phyloP scores from a whole-genome alignment of 164 flowering plant genomes.

The Kalanchoe fedtschenkoi region DNA sequence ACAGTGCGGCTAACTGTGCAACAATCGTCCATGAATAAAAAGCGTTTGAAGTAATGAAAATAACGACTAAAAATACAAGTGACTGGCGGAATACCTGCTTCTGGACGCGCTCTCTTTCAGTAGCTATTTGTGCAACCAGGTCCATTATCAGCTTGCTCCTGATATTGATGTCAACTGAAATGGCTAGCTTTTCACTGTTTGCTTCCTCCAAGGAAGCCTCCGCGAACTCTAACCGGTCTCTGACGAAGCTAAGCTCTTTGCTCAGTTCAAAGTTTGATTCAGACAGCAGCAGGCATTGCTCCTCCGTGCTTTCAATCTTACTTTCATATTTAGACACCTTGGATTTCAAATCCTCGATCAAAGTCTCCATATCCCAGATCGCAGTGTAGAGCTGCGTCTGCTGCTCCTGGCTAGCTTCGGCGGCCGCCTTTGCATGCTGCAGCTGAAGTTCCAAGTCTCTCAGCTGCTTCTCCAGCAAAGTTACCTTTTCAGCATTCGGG shows the following conservation, averaged over 20 bases:
- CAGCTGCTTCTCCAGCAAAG: conserved; percentile 38
- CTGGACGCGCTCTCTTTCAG: conserved; percentile 70
- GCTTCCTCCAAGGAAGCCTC: conserved; percentile 53
- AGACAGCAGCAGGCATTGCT: conserved; percentile 36
- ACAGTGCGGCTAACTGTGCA: background rate
- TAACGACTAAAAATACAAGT: no score
- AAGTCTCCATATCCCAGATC: conserved; percentile 58
- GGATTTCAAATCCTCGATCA: conserved; percentile 48
- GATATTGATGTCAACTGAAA: conserved; percentile 47
- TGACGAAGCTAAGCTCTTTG: conserved; percentile 28
- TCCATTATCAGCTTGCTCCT: conserved; percentile 53
- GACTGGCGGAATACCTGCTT: conserved; percentile 56
- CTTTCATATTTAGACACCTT: conserved; percentile 49
- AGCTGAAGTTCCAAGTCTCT: conserved; percentile 39
- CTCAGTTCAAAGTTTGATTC: conserved; percentile 39
- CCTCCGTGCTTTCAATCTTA: conserved; percentile 38
- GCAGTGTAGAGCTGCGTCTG: conserved; percentile 44
- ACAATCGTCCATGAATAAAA: no score
- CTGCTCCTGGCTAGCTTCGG: conserved; percentile 64
- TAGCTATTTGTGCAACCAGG: conserved; percentile 56
- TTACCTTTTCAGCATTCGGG: conserved; percentile 25
- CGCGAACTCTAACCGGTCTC: conserved; percentile 32
- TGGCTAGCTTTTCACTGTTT: conserved; percentile 37
- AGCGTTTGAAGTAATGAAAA: no score
- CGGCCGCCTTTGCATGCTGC: conserved; percentile 38